Percentiles rank a stretch among this genome's conserved stretches.
Evolutionary conservation across 129 eudicot species (phyloP).

Genomic region (Arctium minus): DNA sequence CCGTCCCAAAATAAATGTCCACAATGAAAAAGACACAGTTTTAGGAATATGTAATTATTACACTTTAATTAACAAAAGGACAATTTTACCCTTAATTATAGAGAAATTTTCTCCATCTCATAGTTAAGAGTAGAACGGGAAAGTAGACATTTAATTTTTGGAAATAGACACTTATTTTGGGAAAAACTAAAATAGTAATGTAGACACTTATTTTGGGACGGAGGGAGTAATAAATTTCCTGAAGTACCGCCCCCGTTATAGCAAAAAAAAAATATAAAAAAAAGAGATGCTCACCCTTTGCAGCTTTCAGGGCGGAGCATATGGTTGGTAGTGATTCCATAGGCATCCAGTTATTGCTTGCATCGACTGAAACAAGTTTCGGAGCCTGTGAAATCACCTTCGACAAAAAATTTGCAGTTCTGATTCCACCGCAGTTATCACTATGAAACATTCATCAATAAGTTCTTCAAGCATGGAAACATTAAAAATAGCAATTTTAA

Average conservation of each 20-base stretch:
- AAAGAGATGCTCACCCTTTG: conserved; percentile 42
- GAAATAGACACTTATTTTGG: no score
- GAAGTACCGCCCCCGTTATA: no score
- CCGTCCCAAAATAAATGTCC: no score
- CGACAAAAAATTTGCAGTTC: conserved; percentile 50
- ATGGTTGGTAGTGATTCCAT: conserved; percentile 46
- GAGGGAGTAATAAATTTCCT: not conserved
- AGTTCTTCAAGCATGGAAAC: not conserved
- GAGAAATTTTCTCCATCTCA: no score
- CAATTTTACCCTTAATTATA: no score
- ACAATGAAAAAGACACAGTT: no score
- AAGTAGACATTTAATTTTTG: no score
- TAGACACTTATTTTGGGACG: no score
- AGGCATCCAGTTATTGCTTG: conserved; percentile 69
- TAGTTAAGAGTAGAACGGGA: no score
- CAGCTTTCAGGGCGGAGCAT: conserved; percentile 38
- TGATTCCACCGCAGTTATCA: conserved; percentile 57
- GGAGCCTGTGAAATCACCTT: conserved; percentile 51
- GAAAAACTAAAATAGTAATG: no score
- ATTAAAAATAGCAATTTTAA: not conserved
- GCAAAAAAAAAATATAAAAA: not conserved
- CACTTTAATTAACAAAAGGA: no score
- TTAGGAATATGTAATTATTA: no score
- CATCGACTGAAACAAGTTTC: conserved; percentile 52
- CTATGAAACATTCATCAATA: conserved; percentile 36